A percentile compares a stretch with the other conserved stretches of the same genome.
Conservation (phyloP, 2,329 filamentous ascomycete species). For the Colletotrichum gloeosporioides region DNA sequence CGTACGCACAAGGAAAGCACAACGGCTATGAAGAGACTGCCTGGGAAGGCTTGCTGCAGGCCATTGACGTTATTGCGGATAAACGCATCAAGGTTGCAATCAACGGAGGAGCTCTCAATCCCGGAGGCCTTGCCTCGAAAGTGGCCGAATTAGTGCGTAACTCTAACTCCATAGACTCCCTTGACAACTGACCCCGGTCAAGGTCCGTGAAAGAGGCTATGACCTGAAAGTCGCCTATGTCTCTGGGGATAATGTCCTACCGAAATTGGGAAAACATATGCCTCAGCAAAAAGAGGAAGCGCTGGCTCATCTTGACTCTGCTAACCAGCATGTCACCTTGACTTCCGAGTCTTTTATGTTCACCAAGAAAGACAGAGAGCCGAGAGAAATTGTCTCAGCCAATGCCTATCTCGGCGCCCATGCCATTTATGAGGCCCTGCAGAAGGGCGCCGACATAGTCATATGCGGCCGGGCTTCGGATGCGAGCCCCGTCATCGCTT, state of each 20-base stretch:
- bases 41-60: not conserved
- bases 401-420: not conserved
- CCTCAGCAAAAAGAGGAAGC: not conserved
- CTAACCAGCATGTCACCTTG: not conserved
- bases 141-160: not conserved
- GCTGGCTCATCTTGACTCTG: not conserved
- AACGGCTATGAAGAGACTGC: not conserved
- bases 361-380: not conserved
- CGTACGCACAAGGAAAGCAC: not conserved
- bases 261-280: not conserved
- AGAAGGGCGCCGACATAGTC: not conserved
- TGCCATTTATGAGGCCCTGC: not conserved
- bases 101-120: not conserved
- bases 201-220: not conserved
- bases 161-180: not conserved
- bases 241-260: not conserved
- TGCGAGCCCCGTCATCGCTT: constrained; percentile 53
- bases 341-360: not conserved
- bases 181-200: not conserved
- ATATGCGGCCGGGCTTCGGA: constrained; percentile 45
- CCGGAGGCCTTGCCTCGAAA: not conserved
- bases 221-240: not conserved
- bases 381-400: not conserved
- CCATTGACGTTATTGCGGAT: not conserved
- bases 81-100: not conserved